Base-by-base conservation (phyloP, 225 moss, liverwort and hornwort species). In the Ulota crispa region DNA sequence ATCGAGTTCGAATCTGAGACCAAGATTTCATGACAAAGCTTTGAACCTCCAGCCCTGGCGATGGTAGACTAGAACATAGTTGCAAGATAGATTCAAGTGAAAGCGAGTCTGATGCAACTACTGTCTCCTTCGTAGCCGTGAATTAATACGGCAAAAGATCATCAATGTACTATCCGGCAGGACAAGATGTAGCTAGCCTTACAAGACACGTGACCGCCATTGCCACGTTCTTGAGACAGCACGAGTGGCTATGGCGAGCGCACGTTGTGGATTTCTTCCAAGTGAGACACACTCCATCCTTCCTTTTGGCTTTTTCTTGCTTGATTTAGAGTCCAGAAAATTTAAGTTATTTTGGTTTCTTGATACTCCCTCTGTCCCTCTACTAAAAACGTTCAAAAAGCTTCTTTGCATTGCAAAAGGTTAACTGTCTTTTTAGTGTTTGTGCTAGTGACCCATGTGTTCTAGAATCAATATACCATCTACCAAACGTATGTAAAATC, bases 181-280 rank as follows among this genome's bases (percentile, higher is more conserved):
- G 59, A 43, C n/a, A 68, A 66, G 87, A 68, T 61, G 28, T 77
- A 11, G 60, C 77, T 20, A 68, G 80, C 68, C 71, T 86, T 36
- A 76, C 76, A 54, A 47, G 28, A 28, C 88, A 88, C 52, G 75
- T 85, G 73, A 82, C 55, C 65, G 80, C 83, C 60, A 87, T 92
- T 13, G 79, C 85, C 66, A 7, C 70, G 19, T 87, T 85, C 53
- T 54, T 87, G 76, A 64, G 85, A 54, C 87, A 50, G 13, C 83
- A 86, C 24, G 86, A 88, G 79, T 84, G 84, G 86, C 82, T 92
- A 14, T 92, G 92, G 90, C 86, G 87, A 79, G 88, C 90, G 43
- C 92, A 92, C 15, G 86, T 92, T 31, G 92, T 92, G 68, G 90
- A 90, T 72, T 92, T 92, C 43, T 92, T 92, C 66, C 84, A 80